Conservation (phyloP, 805 yeast species). For the Cyberlindnera japonica region DNA sequence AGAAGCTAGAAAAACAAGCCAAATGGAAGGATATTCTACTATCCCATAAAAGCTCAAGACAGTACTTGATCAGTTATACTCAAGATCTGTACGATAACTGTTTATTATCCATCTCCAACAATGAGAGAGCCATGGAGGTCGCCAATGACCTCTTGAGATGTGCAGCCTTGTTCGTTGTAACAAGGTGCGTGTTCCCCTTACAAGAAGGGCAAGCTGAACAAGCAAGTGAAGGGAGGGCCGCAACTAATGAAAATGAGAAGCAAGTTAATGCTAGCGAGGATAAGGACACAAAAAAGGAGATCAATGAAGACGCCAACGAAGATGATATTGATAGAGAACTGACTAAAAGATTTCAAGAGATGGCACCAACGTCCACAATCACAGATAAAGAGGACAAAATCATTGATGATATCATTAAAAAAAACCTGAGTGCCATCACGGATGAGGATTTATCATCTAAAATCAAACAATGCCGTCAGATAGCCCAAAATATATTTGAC, state of each 20-base stretch:
- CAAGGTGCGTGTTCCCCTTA: conserved; percentile 7
- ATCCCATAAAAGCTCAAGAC: conserved; percentile 11
- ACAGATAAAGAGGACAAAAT: conserved; percentile 14
- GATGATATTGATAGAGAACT: conserved; percentile 5
- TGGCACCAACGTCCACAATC: not conserved
- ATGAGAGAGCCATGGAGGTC: conserved; percentile 3
- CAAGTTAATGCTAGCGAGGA: not conserved
- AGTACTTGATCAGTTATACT: conserved; percentile 9
- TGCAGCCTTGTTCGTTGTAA: conserved; percentile 1
- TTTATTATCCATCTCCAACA: not conserved
- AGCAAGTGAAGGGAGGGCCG: conserved; percentile 1
- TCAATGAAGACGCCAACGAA: conserved; percentile 1
- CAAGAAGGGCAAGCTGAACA: not conserved
- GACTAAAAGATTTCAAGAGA: not conserved
- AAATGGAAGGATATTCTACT: not conserved
- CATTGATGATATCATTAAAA: conserved; percentile 3
- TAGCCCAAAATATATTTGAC: conserved; percentile 2
- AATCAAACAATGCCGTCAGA: conserved; percentile 9
- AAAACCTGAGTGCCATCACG: conserved; percentile 7
- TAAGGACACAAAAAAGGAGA: not conserved
- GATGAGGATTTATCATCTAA: conserved; percentile 13
- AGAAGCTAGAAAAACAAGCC: not conserved
- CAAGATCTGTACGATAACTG: conserved; percentile 5
- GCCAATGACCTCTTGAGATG: not conserved
- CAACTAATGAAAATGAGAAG: not conserved